phyloP scores from a whole-genome alignment of 2,329 filamentous ascomycete species.

The Thelonectria olida region DNA sequence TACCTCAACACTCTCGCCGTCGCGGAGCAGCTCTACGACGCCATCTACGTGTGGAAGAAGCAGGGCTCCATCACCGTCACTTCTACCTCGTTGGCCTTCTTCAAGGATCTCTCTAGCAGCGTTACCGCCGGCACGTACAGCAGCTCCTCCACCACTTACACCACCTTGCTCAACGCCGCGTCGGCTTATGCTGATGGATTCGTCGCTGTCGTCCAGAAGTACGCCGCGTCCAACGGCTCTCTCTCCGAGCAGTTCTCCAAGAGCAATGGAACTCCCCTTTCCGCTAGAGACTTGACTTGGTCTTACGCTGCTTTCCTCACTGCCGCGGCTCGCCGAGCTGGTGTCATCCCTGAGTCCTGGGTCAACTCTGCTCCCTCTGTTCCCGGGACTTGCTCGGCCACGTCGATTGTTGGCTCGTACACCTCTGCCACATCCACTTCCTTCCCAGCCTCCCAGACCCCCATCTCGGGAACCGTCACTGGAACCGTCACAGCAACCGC shows the following conservation, averaged over 20 bases:
- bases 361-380: constrained; percentile 56
- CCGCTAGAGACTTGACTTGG: constrained; percentile 76
- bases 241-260: constrained; percentile 74
- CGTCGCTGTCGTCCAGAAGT: constrained; percentile 68
- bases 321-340: constrained; percentile 64
- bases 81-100: constrained; percentile 74
- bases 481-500: constrained; percentile 42
- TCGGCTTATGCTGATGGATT: constrained; percentile 69
- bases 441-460: constrained; percentile 61
- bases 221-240: constrained; percentile 69
- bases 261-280: constrained; percentile 62
- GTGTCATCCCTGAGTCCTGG: constrained; percentile 67
- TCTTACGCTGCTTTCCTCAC: constrained; percentile 77
- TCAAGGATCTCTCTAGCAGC: constrained; percentile 69
- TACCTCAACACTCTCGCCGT: constrained; percentile 80
- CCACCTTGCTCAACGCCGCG: constrained; percentile 64
- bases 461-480: constrained; percentile 44
- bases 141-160: constrained; percentile 57
- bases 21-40: constrained; percentile 82
- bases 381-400: constrained; percentile 58
- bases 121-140: constrained; percentile 71
- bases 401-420: constrained; percentile 62
- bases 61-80: constrained; percentile 72
- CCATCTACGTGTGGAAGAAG: constrained; percentile 75
- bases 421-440: constrained; percentile 55